Base-by-base conservation (phyloP, 1,284 basidiomycete genomes). In the Microbotryum saponariae region DNA sequence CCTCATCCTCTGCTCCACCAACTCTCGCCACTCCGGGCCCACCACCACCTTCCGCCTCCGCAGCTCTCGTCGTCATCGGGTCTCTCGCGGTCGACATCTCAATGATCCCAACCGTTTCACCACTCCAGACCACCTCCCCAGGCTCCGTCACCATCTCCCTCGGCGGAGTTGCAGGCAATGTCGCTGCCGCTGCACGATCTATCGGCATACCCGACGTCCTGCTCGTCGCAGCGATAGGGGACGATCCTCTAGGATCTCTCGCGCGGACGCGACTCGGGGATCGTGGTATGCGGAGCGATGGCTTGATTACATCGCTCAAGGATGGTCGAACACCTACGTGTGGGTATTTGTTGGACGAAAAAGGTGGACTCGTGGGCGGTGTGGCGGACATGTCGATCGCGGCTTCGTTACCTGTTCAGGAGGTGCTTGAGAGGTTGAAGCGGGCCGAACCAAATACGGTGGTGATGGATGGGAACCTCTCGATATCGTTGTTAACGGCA, bases 121-220 rank as follows among this genome's bases (percentile, higher is more conserved):
- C 67, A 2, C 76, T 76, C 21, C 80, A 84, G 56, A 88, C 91
- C 0, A 98, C 96, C 0, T 81, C 82, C 8, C 90, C 91, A 0
- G 96, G 94, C 10, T 77, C 73, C 3, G 83, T 97, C 18, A 77
- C 78, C 3, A 69, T 93, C 31, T 83, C 87, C 0, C 78, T 90
- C 0, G 96, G 96, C 2, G 96, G 96, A 16, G 96, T 99, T 4
- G 92, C 83, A 0, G 83, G 93, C 27, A 99, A 99, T 74, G 84
- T 98, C 53, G 90, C 93, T 1, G 90, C 96, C 73, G 89, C 91
- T 1, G 82, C 91, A 2, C 83, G 88, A 69, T 81, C 86, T 25
- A 73, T 86, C 9, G 59, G 53, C 12, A 49, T 57, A 27, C 37
- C 64, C 7, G 53, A 73, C 12, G 76, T 78, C 10, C 63, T 74